These are phyloP conservation scores for Aspergillus panamensis DNA, from an alignment of 495 filamentous ascomycete species.

Conservation along the genomic window DNA sequence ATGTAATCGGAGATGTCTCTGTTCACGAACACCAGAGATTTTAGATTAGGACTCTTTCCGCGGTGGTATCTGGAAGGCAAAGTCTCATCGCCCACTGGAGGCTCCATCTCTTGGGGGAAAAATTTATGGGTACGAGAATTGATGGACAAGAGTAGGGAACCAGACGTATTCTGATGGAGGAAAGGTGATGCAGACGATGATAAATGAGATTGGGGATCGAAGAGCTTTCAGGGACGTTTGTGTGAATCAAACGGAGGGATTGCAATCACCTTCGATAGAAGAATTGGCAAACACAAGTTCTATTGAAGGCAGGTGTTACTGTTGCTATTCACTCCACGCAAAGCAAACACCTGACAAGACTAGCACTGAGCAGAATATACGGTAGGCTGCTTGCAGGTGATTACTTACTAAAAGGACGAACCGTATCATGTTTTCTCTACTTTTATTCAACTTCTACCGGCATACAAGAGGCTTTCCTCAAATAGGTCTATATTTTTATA, in stretches of 20 bases:
- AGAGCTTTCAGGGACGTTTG: background rate
- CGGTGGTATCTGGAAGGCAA: background rate
- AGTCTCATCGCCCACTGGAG: background rate
- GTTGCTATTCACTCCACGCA: background rate
- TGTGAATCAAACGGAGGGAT: background rate
- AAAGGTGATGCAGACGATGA: background rate
- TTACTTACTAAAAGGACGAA: no score
- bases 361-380: no score
- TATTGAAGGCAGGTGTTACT: background rate
- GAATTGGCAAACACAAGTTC: background rate
- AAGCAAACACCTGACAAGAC: background rate
- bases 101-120: slow-evolving; percentile 6
- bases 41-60: background rate
- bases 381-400: no score
- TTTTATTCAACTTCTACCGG: no score
- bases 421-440: no score
- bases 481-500: no score
- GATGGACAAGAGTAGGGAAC: background rate
- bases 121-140: no score
- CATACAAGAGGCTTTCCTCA: no score
- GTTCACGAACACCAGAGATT: slow-evolving; percentile 17
- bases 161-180: background rate
- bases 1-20: slow-evolving; percentile 39
- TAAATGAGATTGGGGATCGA: background rate
- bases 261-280: background rate